Conservation (phyloP, 1,139 yeast genomes). For the Scheffersomyces illinoinensis region DNA sequence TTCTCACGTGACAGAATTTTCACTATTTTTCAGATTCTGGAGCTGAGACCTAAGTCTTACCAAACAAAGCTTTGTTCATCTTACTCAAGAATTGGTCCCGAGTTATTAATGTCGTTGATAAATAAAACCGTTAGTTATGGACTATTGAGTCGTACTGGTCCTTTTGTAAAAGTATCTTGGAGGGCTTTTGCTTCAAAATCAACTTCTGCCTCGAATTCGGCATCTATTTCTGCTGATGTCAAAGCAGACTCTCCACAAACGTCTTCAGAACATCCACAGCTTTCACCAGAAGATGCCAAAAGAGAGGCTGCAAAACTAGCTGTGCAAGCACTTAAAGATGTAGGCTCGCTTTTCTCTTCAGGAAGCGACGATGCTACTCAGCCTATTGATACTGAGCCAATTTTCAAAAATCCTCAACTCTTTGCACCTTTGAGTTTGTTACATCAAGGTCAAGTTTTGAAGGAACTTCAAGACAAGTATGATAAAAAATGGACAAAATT, state of each 20-base stretch:
- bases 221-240: background rate
- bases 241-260: background rate
- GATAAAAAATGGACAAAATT: slow-evolving; percentile 56
- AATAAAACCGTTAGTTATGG: background rate
- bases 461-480: slow-evolving; percentile 52
- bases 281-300: slow-evolving; percentile 18
- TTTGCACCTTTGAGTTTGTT: slow-evolving; percentile 48
- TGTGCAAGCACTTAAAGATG: slow-evolving; percentile 43
- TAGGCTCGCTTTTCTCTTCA: slow-evolving; percentile 38
- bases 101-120: background rate
- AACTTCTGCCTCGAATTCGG: background rate
- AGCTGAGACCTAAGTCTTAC: background rate
- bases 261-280: background rate
- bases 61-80: background rate
- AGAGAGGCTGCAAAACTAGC: slow-evolving; percentile 45
- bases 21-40: background rate
- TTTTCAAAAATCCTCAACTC: slow-evolving; percentile 46
- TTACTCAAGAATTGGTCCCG: background rate
- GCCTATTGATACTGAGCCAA: slow-evolving; percentile 56
- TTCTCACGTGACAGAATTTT: background rate
- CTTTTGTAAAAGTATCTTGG: background rate
- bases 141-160: background rate
- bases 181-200: background rate
- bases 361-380: slow-evolving; percentile 39
- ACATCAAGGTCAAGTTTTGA: slow-evolving; percentile 59